These are phyloP conservation scores for Fusarium tupiense DNA, from an alignment of 2,329 filamentous ascomycete species.

Conservation along the genomic window DNA sequence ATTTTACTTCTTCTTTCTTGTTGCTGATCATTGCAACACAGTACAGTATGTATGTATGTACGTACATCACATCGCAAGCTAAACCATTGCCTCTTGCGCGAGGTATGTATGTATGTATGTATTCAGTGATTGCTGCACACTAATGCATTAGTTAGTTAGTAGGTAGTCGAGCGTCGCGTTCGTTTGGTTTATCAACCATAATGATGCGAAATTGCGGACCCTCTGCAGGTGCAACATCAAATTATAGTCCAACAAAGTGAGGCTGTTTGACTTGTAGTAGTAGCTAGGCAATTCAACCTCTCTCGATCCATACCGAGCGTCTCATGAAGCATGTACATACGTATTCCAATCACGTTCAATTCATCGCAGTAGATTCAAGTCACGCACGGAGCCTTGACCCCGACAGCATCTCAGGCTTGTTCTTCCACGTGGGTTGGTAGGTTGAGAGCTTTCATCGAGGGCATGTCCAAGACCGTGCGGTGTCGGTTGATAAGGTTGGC, in stretches of 20 bases:
- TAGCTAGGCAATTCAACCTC: neutral
- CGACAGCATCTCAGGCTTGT: conserved; percentile 19
- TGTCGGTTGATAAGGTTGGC: conserved; percentile 18
- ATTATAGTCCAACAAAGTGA: conserved; percentile 3
- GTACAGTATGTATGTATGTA: neutral
- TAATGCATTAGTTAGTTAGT: neutral
- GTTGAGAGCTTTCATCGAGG: conserved; percentile 14
- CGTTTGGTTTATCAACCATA: conserved; percentile 1
- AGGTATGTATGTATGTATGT: neutral
- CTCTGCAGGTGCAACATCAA: neutral
- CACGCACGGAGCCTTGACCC: conserved; percentile 16
- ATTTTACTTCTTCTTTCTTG: conserved; percentile 1
- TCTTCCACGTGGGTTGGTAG: conserved; percentile 27
- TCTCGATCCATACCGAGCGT: neutral
- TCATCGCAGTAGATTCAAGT: neutral
- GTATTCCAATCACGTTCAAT: neutral
- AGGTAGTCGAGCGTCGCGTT: neutral
- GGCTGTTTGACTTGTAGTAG: neutral
- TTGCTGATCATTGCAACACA: neutral
- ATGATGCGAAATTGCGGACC: conserved; percentile 6
- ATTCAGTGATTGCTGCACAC: conserved; percentile 4
- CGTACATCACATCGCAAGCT: neutral
- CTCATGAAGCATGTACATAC: neutral
- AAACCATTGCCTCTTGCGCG: conserved; percentile 24
- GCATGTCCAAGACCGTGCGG: conserved; percentile 32